phyloP scores from a whole-genome alignment of 2,329 filamentous ascomycete species.

The Penicillium glabrum region DNA sequence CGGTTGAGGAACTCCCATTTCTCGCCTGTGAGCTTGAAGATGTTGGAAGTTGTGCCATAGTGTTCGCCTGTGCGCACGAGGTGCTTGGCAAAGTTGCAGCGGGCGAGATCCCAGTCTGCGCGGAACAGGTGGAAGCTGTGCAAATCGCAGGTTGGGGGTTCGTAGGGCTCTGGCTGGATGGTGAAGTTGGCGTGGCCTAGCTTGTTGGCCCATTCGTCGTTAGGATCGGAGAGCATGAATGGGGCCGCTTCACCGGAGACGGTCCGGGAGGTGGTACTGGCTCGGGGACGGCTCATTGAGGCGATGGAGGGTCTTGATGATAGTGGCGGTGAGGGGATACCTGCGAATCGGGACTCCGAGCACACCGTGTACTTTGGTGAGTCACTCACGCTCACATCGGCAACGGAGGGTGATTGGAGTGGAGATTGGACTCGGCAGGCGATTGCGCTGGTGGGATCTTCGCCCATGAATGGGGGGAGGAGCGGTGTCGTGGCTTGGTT shows the following conservation, averaged over 20 bases:
- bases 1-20: conserved; percentile 84
- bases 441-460: conserved; percentile 47
- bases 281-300: conserved; percentile 63
- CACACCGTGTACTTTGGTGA: conserved; percentile 45
- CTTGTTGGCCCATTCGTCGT: conserved; percentile 79
- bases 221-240: conserved; percentile 63
- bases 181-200: conserved; percentile 93
- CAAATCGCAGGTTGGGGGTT: conserved; percentile 62
- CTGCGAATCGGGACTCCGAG: conserved; percentile 49
- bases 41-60: conserved; percentile 86
- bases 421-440: conserved; percentile 69
- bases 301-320: conserved; percentile 75
- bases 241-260: conserved; percentile 52
- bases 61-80: conserved; percentile 85
- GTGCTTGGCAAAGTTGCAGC: conserved; percentile 85
- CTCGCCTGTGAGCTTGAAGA: conserved; percentile 77
- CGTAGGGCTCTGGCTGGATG: conserved; percentile 79
- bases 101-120: conserved; percentile 78
- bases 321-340: conserved; percentile 67
- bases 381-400: conserved; percentile 55
- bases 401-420: conserved; percentile 80
- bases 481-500: conserved; percentile 77
- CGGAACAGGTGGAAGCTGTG: conserved; percentile 65
- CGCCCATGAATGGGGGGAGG: conserved; percentile 75
- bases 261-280: conserved; percentile 44